phyloP scores from a whole-genome alignment of 164 flowering plant species.

The Magnolia changhungtana region DNA sequence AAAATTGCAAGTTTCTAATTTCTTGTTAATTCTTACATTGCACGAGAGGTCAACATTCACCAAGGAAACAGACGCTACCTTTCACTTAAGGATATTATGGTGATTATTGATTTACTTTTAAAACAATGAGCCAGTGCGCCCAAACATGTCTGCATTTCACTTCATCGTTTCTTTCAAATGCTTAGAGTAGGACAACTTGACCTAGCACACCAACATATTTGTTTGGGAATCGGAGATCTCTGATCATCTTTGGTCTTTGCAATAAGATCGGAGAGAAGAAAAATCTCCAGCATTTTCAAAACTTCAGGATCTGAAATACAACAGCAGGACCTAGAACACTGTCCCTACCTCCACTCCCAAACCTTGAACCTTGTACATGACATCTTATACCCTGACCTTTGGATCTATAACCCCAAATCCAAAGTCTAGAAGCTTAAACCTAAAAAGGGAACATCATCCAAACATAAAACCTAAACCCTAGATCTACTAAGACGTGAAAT shows the following conservation, averaged over 20 bases:
- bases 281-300: too few species aligned
- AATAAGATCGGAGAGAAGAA: too few species aligned
- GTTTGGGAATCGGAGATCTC: too few species aligned
- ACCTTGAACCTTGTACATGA: background rate
- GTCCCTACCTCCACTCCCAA: background rate
- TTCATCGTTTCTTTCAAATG: background rate
- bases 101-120: too few species aligned
- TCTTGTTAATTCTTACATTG: background rate
- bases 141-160: too few species aligned
- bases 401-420: background rate
- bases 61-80: background rate
- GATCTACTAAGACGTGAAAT: background rate
- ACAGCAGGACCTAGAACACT: background rate
- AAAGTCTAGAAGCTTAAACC: background rate
- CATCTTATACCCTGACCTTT: too few species aligned
- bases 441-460: background rate
- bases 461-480: background rate
- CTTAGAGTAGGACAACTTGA: too few species aligned
- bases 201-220: too few species aligned
- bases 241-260: too few species aligned
- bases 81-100: background rate
- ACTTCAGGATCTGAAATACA: background rate
- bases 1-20: background rate
- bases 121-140: too few species aligned
- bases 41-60: background rate